Evolutionary conservation across 441 rosid genomes (phyloP), one percentile per base, ranked within the genome.

Genomic region (Lagerstroemia fauriei): DNA sequence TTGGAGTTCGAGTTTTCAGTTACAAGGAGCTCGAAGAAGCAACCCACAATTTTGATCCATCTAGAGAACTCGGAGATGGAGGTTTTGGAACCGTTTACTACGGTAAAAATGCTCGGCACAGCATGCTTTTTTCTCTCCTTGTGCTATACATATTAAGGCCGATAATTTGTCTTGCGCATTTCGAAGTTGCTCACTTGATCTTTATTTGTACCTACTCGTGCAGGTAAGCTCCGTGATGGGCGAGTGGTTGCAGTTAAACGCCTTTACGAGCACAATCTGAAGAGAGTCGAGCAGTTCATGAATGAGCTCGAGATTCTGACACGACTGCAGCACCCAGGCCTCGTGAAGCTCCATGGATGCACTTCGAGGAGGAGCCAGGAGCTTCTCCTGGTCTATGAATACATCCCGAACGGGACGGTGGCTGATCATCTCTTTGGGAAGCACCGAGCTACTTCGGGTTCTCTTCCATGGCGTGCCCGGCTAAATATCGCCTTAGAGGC

Each of bases 281-380:
- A 82, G 78, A 56, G 81, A 22, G 84, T 71, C 29, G 84, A 82
- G 81, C 84, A 82, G 80, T 82, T 82, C 56, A 75, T 82, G 77
- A 82, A 82, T 38, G 84, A 77, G 70, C 53, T 82, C 24, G 84
- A 77, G 75, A 82, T 82, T 75, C 68, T 82, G 77, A 82, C 81
- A 63, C 76, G 81, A 24, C 27, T 82, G 81, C 73, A 69, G 51
- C 84, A 82, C 63, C 84, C 76, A 0, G 77, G 46, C 80, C 84
- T 82, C 48, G 84, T 82, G 77, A 82, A 77, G 34, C 81, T 82
- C 24, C 57, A 77, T 46, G 84, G 84, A 76, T 82, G 81, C 84
- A 82, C 84, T 38, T 82, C 84, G 9, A 82, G 77, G n/a, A 44
- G 81, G 78, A 82, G 84, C 77, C 75, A 75, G 46, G 84, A 82